A percentile compares a stretch with the other conserved stretches of the same genome.
phyloP scores from a whole-genome alignment of 179 eudicot genomes.

The Silene coronaria region DNA sequence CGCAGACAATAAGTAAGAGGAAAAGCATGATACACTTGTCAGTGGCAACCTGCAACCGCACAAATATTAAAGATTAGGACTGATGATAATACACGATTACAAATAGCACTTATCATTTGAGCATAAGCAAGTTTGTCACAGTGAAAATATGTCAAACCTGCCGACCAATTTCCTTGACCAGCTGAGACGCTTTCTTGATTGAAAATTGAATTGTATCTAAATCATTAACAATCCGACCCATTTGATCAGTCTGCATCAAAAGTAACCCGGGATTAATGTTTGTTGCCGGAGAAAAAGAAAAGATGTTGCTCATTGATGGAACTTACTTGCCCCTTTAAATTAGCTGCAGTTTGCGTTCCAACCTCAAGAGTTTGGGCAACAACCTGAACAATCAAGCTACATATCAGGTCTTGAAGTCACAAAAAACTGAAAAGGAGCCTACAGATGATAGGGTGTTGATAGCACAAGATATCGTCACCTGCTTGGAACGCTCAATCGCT shows the following conservation, averaged over 20 bases:
- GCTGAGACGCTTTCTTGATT: constrained; percentile 89
- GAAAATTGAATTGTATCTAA: constrained; percentile 94
- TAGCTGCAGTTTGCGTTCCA: constrained; percentile 82
- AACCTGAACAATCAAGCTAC: constrained; percentile 39
- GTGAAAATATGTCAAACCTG: constrained; percentile 50
- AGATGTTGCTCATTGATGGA: constrained; percentile 9
- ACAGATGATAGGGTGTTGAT: constrained; percentile 7
- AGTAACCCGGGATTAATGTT: constrained; percentile 11
- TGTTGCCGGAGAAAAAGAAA: neutral
- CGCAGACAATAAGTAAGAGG: constrained; percentile 79
- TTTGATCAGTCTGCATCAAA: constrained; percentile 77
- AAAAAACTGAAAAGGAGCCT: neutral
- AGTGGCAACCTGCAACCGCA: constrained; percentile 72
- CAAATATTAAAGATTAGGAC: constrained; percentile 12
- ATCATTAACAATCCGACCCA: constrained; percentile 93
- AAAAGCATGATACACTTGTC: constrained; percentile 96
- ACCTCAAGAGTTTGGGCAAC: constrained; percentile 87
- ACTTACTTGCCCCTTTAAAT: constrained; percentile 87
- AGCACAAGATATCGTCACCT: constrained; percentile 36
- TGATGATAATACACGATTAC: constrained; percentile 10
- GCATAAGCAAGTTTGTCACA: neutral
- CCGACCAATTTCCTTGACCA: constrained; percentile 95
- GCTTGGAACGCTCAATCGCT: constrained; percentile 94
- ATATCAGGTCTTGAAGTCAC: neutral
- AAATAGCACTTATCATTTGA: neutral